These are phyloP conservation scores for Rhypophila decipiens DNA, from an alignment of 495 filamentous ascomycete genomes.

Conservation along the genomic window DNA sequence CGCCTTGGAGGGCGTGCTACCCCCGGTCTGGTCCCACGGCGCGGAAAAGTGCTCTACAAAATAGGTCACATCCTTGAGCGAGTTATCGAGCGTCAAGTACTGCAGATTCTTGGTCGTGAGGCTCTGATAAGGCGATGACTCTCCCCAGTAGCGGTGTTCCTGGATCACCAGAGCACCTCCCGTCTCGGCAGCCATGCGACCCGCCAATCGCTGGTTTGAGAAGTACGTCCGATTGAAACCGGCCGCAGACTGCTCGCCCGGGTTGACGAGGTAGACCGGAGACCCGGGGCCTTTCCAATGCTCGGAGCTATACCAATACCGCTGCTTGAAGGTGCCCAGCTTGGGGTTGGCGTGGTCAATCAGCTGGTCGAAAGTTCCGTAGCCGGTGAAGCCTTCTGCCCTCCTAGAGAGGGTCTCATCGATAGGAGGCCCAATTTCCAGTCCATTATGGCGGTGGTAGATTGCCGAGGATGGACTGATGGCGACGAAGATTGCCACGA, in stretches of 20 bases:
- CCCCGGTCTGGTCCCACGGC: conserved; percentile 49
- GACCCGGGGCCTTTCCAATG: conserved; percentile 26
- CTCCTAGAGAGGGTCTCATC: conserved; percentile 15
- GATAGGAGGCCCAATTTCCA: neutral
- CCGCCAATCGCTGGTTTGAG: conserved; percentile 34
- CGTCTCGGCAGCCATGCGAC: conserved; percentile 46
- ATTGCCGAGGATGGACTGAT: no score
- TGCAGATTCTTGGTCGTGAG: conserved; percentile 52
- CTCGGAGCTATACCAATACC: conserved; percentile 27
- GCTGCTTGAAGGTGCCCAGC: conserved; percentile 28
- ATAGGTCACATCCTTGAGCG: conserved; percentile 55
- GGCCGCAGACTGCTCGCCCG: conserved; percentile 50
- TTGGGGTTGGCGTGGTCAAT: conserved; percentile 25
- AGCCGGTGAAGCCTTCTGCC: conserved; percentile 22
- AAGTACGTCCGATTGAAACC: conserved; percentile 40
- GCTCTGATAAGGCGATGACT: conserved; percentile 51
- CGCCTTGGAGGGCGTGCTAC: conserved; percentile 46
- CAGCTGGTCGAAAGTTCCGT: conserved; percentile 27
- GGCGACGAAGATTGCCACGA: no score
- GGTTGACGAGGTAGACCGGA: conserved; percentile 46
- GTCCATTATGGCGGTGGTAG: neutral
- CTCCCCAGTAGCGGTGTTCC: conserved; percentile 59
- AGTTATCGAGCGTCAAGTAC: conserved; percentile 57
- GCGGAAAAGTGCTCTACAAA: conserved; percentile 54
- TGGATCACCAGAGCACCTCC: conserved; percentile 51